Evolutionary conservation across 2,329 filamentous ascomycete species (phyloP).

Genomic region (Talaromyces sp.): DNA sequence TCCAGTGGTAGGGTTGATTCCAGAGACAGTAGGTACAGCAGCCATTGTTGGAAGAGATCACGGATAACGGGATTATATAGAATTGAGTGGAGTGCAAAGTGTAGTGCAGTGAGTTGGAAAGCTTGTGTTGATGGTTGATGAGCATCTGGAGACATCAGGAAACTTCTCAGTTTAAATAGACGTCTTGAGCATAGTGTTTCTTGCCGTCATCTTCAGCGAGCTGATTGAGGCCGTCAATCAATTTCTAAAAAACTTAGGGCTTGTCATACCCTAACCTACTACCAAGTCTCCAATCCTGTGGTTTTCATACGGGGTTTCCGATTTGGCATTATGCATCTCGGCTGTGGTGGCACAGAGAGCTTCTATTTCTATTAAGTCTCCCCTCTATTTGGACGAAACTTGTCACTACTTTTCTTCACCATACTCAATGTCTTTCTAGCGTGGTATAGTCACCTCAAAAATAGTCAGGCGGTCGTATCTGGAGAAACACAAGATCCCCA

Average conservation of each 20-base stretch:
- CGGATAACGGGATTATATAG: neutral
- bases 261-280: neutral
- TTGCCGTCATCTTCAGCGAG: neutral
- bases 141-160: neutral
- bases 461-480: neutral
- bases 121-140: neutral
- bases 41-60: neutral
- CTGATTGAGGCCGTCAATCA: neutral
- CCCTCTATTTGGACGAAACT: neutral
- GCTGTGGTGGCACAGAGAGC: neutral
- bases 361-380: too few relatives aligned
- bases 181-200: neutral
- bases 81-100: neutral
- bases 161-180: constrained; percentile 1
- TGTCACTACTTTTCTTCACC: neutral
- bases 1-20: constrained; percentile 5
- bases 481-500: neutral
- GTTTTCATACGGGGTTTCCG: neutral
- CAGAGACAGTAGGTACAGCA: neutral
- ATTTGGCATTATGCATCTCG: neutral
- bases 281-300: neutral
- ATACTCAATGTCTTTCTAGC: neutral
- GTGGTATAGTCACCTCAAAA: neutral
- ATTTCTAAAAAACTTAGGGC: neutral
- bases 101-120: neutral